These are phyloP conservation scores for Torrubiellomyces zombiae DNA, from an alignment of 2,329 filamentous ascomycete genomes.

Conservation along the genomic window DNA sequence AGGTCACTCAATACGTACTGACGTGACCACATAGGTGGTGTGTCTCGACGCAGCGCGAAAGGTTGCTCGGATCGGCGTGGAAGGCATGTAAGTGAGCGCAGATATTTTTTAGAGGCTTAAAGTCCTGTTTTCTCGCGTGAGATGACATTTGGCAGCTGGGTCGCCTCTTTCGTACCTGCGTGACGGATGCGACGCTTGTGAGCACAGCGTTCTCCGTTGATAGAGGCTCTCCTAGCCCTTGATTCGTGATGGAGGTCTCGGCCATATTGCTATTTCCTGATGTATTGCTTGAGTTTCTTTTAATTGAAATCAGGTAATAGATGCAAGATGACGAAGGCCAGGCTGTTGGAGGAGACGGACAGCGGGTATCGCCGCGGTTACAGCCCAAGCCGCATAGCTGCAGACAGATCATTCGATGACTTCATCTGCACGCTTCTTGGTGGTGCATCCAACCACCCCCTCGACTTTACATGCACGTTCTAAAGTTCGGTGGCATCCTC, in stretches of 20 bases:
- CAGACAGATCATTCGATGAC: too few species aligned
- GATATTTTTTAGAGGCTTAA: conserved; percentile 55
- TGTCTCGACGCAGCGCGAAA: conserved; percentile 51
- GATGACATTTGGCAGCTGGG: too few species aligned
- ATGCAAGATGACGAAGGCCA: too few species aligned
- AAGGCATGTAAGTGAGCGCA: conserved; percentile 81
- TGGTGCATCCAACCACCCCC: too few species aligned
- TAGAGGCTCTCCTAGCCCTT: conserved; percentile 35
- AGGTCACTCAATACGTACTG: conserved; percentile 15
- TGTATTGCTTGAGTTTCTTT: too few species aligned
- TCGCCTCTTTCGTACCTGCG: conserved; percentile 26
- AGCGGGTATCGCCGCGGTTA: too few species aligned
- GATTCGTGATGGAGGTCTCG: conserved; percentile 12
- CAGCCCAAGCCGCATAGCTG: too few species aligned
- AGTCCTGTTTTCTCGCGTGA: conserved; percentile 27
- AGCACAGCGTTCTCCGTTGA: conserved; percentile 39
- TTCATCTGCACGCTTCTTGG: too few species aligned
- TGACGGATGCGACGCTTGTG: conserved; percentile 41
- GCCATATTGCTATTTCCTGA: conserved; percentile 3
- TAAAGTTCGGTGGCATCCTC: too few species aligned
- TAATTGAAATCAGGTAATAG: too few species aligned
- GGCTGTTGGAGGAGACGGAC: too few species aligned
- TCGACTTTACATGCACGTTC: too few species aligned
- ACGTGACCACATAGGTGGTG: conserved; percentile 78
- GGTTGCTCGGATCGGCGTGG: conserved; percentile 64